Percentiles rank a stretch among this genome's conserved stretches.
Conservation (phyloP, 1,284 basidiomycete species). For the Athelia sp. region DNA sequence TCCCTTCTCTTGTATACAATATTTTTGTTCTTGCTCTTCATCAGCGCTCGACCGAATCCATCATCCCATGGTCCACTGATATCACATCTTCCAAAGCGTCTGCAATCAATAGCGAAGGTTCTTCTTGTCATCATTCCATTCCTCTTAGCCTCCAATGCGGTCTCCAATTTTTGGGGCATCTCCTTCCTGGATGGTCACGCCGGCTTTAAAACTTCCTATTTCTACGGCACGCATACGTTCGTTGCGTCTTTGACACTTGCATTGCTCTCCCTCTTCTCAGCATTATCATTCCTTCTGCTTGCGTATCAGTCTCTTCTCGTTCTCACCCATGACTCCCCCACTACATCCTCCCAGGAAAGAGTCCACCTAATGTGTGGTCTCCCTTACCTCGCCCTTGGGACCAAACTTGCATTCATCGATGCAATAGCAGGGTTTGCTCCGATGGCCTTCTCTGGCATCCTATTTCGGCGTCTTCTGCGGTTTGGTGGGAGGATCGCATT, state of each 20-base stretch:
- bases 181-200: conserved; percentile 10
- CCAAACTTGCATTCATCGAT: conserved; percentile 61
- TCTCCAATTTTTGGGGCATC: conserved; percentile 62
- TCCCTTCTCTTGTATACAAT: conserved; percentile 46
- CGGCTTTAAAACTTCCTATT: too few species aligned
- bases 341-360: conserved; percentile 38
- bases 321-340: conserved; percentile 44
- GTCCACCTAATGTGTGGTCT: conserved; percentile 52
- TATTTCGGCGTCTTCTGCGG: conserved; percentile 55
- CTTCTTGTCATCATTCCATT: conserved; percentile 50
- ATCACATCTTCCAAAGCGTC: conserved; percentile 42
- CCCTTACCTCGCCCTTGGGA: conserved; percentile 54
- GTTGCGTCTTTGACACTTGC: conserved; percentile 57
- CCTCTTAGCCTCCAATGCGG: conserved; percentile 48
- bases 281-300: conserved; percentile 48
- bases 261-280: conserved; percentile 52
- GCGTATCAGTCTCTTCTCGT: conserved; percentile 52
- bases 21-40: conserved; percentile 52
- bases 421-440: conserved; percentile 57
- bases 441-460: conserved; percentile 42
- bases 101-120: conserved; percentile 40
- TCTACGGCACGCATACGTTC: conserved; percentile 23
- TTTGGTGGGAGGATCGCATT: conserved; percentile 48
- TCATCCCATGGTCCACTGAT: conserved; percentile 41
- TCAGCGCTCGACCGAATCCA: conserved; percentile 43